Base-by-base conservation (phyloP, 2,329 filamentous ascomycete species). In the Elsinoe fawcettii region DNA sequence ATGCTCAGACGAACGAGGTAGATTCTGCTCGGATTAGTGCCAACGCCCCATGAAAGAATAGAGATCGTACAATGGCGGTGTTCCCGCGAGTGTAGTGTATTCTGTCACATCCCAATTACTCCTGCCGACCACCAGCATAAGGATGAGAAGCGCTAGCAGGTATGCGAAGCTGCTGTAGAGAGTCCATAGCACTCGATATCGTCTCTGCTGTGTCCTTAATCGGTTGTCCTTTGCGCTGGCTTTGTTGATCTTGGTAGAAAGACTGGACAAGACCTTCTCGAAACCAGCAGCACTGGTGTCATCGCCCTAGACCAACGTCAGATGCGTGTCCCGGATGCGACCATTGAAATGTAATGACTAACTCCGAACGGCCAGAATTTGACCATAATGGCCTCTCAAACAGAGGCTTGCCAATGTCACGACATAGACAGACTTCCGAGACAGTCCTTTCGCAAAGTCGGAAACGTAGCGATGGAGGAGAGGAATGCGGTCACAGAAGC, bases 161-260 rank as follows among this genome's bases (percentile, higher is more conserved):
- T 97, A 99, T 53, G 86, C 88, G 66, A 99, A 92, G 57, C 84
- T 84, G 2, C 91, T 84, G 70, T 97, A 99, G 12, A 99, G 81
- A 0, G 90, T 96, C 83, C 85, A 90, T 57, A 97, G 81, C 36
- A 90, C 88, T 64, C 87, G 92, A 65, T 86, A 81, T 59, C 91
- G 86, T 58, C 92, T 84, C 51, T 88, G 84, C 60, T 81, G 82
- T 64, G 86, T 80, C 47, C 89, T 84, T 37, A 87, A 79, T 41
- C 77, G 77, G 66, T 96, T 90, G 63, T 96, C 85, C 54, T 80
- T 82, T 41, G 85, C 75, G 65, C 87, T 87, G 2, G 86, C 83
- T 61, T 83, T 80, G 39, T 85, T 79, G 70, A 99, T 96, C 74
- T 93, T 96, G 55, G 78, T 77, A 9, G 91, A 88, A 46, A 99